These are phyloP conservation scores for Phytophthora ohioensis DNA, from an alignment of 352 stramenopile genomes.

Conservation along the genomic window DNA sequence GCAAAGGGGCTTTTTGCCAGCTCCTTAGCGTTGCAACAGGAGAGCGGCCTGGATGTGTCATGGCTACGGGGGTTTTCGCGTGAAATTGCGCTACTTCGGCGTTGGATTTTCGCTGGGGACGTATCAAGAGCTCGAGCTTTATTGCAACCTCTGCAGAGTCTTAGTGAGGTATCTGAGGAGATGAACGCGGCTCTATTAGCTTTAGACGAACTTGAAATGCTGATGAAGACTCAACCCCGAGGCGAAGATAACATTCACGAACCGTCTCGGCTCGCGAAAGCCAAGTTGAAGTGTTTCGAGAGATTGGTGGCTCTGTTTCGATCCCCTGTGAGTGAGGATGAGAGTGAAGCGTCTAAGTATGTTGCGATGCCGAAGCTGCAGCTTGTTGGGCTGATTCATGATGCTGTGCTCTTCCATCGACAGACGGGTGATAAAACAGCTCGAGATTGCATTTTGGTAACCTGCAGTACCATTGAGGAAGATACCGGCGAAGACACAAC, in stretches of 20 bases:
- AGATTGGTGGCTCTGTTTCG: slow-evolving; percentile 57
- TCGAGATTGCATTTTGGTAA: slow-evolving; percentile 42
- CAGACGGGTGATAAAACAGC: slow-evolving; percentile 6
- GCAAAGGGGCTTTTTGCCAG: slow-evolving; percentile 44
- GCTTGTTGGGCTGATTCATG: slow-evolving; percentile 49
- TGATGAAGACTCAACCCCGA: slow-evolving; percentile 30
- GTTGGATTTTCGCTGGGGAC: slow-evolving; percentile 63
- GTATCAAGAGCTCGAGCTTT: slow-evolving; percentile 46
- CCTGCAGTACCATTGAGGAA: slow-evolving; percentile 11
- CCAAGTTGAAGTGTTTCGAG: slow-evolving; percentile 59
- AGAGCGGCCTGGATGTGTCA: slow-evolving; percentile 61
- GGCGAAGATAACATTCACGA: neutral
- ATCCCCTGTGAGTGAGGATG: slow-evolving; percentile 38
- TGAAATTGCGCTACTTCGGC: slow-evolving; percentile 60
- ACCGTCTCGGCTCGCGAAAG: slow-evolving; percentile 40
- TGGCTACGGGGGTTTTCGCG: slow-evolving; percentile 64
- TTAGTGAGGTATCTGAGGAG: slow-evolving; percentile 27
- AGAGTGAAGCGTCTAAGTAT: slow-evolving; percentile 61
- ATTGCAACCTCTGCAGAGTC: slow-evolving; percentile 45
- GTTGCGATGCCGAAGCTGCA: slow-evolving; percentile 47
- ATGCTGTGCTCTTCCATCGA: slow-evolving; percentile 43
- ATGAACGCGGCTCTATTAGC: slow-evolving; percentile 18
- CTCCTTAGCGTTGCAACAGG: slow-evolving; percentile 56
- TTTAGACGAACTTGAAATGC: slow-evolving; percentile 50
- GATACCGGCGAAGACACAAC: neutral